A percentile compares a stretch with the other conserved stretches of the same genome.
Evolutionary conservation across 2,329 filamentous ascomycete genomes (phyloP).

Genomic region (Mycosphaerella sp.): DNA sequence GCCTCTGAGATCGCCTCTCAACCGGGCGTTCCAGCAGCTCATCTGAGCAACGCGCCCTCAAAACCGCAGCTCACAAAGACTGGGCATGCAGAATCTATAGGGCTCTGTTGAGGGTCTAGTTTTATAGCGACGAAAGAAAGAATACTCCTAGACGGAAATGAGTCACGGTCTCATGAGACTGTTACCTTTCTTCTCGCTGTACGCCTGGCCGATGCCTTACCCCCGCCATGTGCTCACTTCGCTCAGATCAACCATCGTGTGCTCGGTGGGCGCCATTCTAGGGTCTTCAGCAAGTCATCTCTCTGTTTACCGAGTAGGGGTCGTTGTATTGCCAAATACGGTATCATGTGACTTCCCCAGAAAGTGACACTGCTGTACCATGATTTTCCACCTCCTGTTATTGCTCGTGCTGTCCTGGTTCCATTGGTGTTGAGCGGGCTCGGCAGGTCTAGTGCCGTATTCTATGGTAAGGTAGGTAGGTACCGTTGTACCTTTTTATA

Average conservation of each 20-base stretch:
- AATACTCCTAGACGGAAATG: background rate
- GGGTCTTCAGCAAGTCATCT: too few relatives aligned
- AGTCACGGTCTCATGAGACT: background rate
- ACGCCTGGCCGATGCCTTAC: background rate
- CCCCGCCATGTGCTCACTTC: too few relatives aligned
- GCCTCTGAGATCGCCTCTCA: constrained; percentile 80
- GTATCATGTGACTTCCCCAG: too few relatives aligned
- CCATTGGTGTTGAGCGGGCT: too few relatives aligned
- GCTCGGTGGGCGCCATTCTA: background rate
- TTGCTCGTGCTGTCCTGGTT: too few relatives aligned
- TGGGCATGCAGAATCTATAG: background rate
- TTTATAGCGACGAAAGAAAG: background rate
- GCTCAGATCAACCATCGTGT: background rate
- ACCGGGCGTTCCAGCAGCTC: constrained; percentile 96
- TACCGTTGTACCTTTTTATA: too few relatives aligned
- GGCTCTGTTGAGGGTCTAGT: background rate
- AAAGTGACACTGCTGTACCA: too few relatives aligned
- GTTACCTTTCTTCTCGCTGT: background rate
- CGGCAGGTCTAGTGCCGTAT: too few relatives aligned
- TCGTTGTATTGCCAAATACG: too few relatives aligned
- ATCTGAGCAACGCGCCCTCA: constrained; percentile 52
- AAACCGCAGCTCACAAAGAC: background rate
- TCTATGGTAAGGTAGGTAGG: too few relatives aligned
- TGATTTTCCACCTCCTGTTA: too few relatives aligned
- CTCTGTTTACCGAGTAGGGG: too few relatives aligned